Conservation (phyloP, 1,284 basidiomycete species). For the Schizophyllum commune region DNA sequence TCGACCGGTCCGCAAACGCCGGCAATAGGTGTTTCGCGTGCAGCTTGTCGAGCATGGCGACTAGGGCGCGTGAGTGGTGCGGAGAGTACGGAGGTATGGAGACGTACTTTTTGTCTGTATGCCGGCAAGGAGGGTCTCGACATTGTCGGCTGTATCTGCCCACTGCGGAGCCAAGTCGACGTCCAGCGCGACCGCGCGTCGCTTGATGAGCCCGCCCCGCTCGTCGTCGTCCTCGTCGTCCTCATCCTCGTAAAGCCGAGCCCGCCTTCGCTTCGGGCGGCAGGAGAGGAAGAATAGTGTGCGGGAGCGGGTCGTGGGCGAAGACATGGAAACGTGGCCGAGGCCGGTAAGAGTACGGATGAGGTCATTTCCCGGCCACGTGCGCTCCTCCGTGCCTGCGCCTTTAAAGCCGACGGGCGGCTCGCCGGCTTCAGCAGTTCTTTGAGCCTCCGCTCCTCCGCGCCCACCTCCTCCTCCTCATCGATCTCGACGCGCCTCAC, state of each 20-base stretch:
- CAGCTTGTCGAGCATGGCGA: conserved; percentile 80
- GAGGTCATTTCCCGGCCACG: background rate
- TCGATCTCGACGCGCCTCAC: background rate
- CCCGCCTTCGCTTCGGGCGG: conserved; percentile 41
- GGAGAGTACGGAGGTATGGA: conserved; percentile 7
- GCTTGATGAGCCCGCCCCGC: conserved; percentile 60
- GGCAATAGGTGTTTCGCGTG: conserved; percentile 95
- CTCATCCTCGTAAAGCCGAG: conserved; percentile 28
- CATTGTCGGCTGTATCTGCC: conserved; percentile 86
- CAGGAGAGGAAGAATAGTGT: conserved; percentile 95
- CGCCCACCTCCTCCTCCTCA: background rate
- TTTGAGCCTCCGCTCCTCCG: background rate
- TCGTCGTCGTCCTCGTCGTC: conserved; percentile 51
- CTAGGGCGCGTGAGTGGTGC: conserved; percentile 30
- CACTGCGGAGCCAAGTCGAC: conserved; percentile 66
- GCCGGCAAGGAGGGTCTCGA: conserved; percentile 68
- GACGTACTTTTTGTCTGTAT: conserved; percentile 75
- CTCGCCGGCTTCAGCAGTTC: background rate
- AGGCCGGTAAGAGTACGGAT: background rate
- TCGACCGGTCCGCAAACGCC: conserved; percentile 89
- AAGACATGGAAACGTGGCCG: background rate
- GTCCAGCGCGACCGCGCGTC: conserved; percentile 48
- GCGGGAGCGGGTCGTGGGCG: conserved; percentile 67
- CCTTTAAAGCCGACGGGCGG: background rate
- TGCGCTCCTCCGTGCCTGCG: background rate